These are phyloP conservation scores for Pseudoturritis turrita DNA, from an alignment of 345 rosid species.

Conservation along the genomic window DNA sequence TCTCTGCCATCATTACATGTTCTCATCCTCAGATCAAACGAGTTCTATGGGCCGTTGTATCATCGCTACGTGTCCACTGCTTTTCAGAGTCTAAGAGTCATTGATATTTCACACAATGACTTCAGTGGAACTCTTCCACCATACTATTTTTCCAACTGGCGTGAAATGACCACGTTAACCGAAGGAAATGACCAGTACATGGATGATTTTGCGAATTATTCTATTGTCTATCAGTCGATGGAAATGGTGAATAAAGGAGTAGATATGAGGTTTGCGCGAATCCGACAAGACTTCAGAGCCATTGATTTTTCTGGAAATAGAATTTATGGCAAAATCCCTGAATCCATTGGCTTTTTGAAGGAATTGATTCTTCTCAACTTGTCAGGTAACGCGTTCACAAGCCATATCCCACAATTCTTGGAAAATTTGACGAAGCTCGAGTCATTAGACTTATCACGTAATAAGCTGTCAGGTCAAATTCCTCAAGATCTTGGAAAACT, in stretches of 20 bases:
- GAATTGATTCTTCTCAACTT: background rate
- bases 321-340: slow-evolving; percentile 6
- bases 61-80: too few relatives aligned
- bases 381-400: background rate
- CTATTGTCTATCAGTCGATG: background rate
- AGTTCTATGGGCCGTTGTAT: too few relatives aligned
- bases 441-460: background rate
- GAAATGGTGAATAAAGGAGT: background rate
- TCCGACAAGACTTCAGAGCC: background rate
- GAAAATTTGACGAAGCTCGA: slow-evolving; percentile 2
- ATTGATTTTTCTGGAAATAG: slow-evolving; percentile 13
- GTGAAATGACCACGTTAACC: background rate
- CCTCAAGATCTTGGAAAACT: slow-evolving; percentile 7
- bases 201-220: background rate
- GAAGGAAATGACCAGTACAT: background rate
- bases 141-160: slow-evolving; percentile 9
- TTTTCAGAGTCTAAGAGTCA: slow-evolving; percentile 38
- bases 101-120: slow-evolving; percentile 37
- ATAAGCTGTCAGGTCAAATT: slow-evolving; percentile 7
- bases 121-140: slow-evolving; percentile 20
- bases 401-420: background rate
- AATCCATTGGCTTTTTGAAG: background rate
- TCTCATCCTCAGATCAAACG: too few relatives aligned
- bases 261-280: background rate
- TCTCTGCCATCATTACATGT: too few relatives aligned